phyloP scores from a whole-genome alignment of 176 grass and related monocot species.

The maize (Zea mays) region DNA sequence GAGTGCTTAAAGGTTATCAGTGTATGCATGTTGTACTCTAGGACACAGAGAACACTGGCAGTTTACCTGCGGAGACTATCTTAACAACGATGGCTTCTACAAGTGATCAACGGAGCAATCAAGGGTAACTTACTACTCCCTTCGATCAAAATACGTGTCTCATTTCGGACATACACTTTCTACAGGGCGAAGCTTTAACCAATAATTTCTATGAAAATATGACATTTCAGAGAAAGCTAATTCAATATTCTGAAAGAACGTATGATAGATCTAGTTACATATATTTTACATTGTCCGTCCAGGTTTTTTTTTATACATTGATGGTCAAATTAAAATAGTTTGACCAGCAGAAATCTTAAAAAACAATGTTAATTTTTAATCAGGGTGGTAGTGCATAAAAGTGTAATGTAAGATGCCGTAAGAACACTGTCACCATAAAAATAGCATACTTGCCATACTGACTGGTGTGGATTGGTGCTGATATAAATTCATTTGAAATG shows the following conservation, averaged over 20 bases:
- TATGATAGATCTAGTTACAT: not conserved
- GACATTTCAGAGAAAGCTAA: not conserved
- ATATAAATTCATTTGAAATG: slow-evolving; percentile 3
- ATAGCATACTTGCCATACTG: slow-evolving; percentile 26
- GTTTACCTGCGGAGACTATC: not conserved
- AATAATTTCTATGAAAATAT: not conserved
- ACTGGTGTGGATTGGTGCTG: slow-evolving; percentile 23
- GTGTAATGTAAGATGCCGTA: slow-evolving; percentile 15
- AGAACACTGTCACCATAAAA: slow-evolving; percentile 18
- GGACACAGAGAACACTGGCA: slow-evolving; percentile 33
- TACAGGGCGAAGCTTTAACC: not conserved
- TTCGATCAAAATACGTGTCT: not conserved
- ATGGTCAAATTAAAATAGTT: not conserved
- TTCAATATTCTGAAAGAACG: not conserved
- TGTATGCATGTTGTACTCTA: slow-evolving; percentile 35
- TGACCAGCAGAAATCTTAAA: not conserved
- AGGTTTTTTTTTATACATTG: not conserved
- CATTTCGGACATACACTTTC: not conserved
- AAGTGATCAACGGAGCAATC: slow-evolving; percentile 25
- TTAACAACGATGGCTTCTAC: slow-evolving; percentile 34
- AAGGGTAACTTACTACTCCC: slow-evolving; percentile 37
- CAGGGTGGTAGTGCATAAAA: slow-evolving; percentile 6
- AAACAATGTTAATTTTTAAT: not conserved
- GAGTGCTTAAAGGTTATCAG: slow-evolving; percentile 10
- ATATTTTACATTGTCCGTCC: not conserved